Evolutionary conservation across 2,329 filamentous ascomycete species (phyloP), one percentile per base, ranked within the genome.

Genomic region (Fusarium domesticum): DNA sequence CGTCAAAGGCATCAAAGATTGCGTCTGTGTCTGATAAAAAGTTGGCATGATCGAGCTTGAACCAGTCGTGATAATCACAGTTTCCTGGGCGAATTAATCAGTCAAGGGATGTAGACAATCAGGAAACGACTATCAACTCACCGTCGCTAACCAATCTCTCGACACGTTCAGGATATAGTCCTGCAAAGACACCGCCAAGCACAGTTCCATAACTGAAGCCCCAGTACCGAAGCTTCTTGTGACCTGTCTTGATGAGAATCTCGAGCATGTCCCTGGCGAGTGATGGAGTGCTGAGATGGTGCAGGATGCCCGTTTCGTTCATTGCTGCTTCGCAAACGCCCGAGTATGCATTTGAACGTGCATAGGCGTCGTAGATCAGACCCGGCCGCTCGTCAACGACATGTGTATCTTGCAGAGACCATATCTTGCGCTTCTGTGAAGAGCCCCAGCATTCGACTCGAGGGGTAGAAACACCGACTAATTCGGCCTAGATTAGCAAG

Each of bases 191-290:
- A 11, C 70, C 73, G 4, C 76, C 77, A 0, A 80, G 64, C 2
- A 78, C 57, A 6, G 75, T 77, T 8, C 76, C 76, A 48, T 80
- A 80, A 50, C 74, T 78, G 45, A 78, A 73, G 1, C 76, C 77
- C 75, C 75, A 79, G 56, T 77, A 79, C 35, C 64, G 67, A 6
- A 77, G 62, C 59, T 67, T 71, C 4, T 65, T 58, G 40, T 71
- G 54, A 2, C 71, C 72, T 6, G 66, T 64, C 51, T 69, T 63
- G 23, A 69, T 44, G 14, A 74, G 57, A 10, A 77, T 70, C 52
- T 71, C 73, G 0, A 76, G 65, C 70, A 77, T 67, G 47, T 77
- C 74, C 15, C 73, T 61, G 0, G 71, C 73, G 30, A 71, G 66
- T 4, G 69, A 73, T 1, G 68, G 64, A 5, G 72, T 75, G 47